These are phyloP conservation scores for Cytospora schulzeri DNA, from an alignment of 2,329 filamentous ascomycete species.

Conservation along the genomic window DNA sequence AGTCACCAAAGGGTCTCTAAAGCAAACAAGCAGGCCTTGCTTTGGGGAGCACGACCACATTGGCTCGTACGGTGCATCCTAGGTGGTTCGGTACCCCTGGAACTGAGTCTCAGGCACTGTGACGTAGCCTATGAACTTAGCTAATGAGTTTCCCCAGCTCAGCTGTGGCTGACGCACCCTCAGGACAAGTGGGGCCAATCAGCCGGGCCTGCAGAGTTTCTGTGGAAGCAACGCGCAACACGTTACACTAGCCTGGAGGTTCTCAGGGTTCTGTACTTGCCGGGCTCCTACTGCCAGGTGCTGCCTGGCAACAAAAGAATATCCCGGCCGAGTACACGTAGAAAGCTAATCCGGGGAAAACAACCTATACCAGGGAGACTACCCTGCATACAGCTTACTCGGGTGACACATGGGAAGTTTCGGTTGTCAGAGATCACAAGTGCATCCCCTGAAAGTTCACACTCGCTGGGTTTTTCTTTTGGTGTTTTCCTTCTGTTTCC, in stretches of 20 bases:
- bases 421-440: too few relatives aligned
- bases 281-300: too few relatives aligned
- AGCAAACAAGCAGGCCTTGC: not conserved
- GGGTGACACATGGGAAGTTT: not conserved
- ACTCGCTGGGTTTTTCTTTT: not conserved
- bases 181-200: not conserved
- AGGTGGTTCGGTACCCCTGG: not conserved
- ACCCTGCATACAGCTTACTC: too few relatives aligned
- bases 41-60: not conserved
- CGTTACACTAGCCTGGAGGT: not conserved
- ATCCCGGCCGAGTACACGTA: not conserved
- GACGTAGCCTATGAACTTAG: not conserved
- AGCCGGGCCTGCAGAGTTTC: not conserved
- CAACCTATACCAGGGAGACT: too few relatives aligned
- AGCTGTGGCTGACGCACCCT: not conserved
- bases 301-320: not conserved
- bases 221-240: not conserved
- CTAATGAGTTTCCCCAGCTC: not conserved
- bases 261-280: too few relatives aligned
- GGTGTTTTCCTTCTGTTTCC: too few relatives aligned
- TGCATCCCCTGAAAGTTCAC: not conserved
- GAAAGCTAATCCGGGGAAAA: too few relatives aligned
- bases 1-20: not conserved
- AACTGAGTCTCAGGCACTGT: not conserved
- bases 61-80: not conserved